Conservation (phyloP, 192 early-diverging fungal species). For the Chytriomyces confervae region DNA sequence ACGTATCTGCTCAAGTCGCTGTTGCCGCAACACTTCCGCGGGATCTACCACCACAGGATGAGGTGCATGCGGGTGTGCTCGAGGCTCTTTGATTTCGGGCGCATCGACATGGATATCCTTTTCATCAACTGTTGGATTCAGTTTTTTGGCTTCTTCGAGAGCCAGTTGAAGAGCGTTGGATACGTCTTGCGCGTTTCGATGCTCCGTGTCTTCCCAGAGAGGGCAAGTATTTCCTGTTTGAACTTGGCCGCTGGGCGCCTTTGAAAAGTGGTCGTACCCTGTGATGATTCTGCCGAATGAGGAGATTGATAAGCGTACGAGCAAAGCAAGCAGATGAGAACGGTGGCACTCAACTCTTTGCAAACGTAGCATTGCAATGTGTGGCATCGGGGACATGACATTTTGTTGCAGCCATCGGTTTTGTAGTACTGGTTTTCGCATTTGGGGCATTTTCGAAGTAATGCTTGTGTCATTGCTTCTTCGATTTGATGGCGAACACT, state of each 20-base stretch:
- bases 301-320: conserved; percentile 47
- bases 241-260: conserved; percentile 30
- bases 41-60: background rate
- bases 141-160: conserved; percentile 26
- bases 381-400: conserved; percentile 57
- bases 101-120: conserved; percentile 16
- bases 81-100: background rate
- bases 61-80: background rate
- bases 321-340: background rate
- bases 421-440: conserved; percentile 56
- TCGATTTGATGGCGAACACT: conserved; percentile 57
- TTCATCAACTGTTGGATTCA: conserved; percentile 16
- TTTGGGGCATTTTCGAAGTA: conserved; percentile 60
- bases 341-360: conserved; percentile 24
- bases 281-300: conserved; percentile 52
- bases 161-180: conserved; percentile 46
- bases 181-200: conserved; percentile 56
- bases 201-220: conserved; percentile 55
- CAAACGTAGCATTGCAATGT: conserved; percentile 26
- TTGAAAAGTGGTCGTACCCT: conserved; percentile 60
- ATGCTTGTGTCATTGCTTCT: conserved; percentile 62
- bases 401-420: conserved; percentile 60
- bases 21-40: background rate
- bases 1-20: background rate
- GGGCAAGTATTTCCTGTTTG: conserved; percentile 45